Base-by-base conservation (phyloP, 163 green algal genomes). In the Volvox carteri region DNA sequence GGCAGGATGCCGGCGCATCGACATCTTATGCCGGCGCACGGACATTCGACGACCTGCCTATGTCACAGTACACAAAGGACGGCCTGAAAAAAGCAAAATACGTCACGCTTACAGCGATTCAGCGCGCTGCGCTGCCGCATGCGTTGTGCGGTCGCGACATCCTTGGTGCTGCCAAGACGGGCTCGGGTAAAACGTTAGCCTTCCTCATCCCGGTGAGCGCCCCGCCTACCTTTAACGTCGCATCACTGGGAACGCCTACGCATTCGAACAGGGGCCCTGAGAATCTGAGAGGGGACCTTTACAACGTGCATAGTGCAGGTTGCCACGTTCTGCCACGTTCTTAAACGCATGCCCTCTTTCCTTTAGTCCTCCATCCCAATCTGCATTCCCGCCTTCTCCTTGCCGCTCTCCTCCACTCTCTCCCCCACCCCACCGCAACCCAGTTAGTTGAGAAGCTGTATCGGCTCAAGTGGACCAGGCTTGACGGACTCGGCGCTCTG, bases 131-230 rank as follows among this genome's bases (percentile, higher is more conserved):
- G 7, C 80, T 99, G 46, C 98, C 98, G 2, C 97, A 99, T 73
- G 97, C 98, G 19, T 93, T 99, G 39, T 92, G 85, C n/a, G 98
- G 98, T 1, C 90, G 97, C 7, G 98, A 99, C 79, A 92, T 99
- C 6, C 92, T 99, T 74, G 98, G 97, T 23, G 98, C 98, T 2
- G 98, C 98, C 19, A 99, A 99, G 90, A 99, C 98, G 6, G 98
- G 98, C 28, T 98, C 94, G 28, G 98, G 98, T 56, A 99, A 99
- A 93, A 99, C 98, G 7, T 92, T 99, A 19, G 93, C 97, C 2
- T 99, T 99, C 92, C 81, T 99, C 9, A 94, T 99, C 21, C 98
- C 98, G 54, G 94, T 98, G 88, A 87, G 91, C 60, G 12, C 7
- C 19, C 3, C n/a, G n/a, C n/a, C n/a, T n/a, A n/a, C n/a, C n/a